These are phyloP conservation scores for Candida alai DNA, from an alignment of 805 yeast genomes.

Conservation along the genomic window DNA sequence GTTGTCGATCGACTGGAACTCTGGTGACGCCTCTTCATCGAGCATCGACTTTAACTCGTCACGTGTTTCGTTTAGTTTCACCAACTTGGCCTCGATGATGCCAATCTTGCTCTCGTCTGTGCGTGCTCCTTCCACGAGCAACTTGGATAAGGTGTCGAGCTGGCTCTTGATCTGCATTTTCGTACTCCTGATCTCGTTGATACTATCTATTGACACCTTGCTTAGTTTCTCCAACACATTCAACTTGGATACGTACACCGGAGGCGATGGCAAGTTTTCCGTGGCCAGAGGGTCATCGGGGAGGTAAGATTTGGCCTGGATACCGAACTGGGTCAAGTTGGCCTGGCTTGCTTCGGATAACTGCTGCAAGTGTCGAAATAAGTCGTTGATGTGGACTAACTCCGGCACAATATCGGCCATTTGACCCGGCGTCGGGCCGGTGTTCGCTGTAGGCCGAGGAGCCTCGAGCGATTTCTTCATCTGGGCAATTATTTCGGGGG, in stretches of 20 bases:
- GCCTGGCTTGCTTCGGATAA: slow-evolving; percentile 25
- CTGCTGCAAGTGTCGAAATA: slow-evolving; percentile 24
- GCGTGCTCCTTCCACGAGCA: slow-evolving; percentile 22
- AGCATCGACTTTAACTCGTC: slow-evolving; percentile 30
- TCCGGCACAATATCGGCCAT: slow-evolving; percentile 22
- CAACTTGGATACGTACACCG: slow-evolving; percentile 35
- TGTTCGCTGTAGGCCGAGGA: background rate
- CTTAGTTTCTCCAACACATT: slow-evolving; percentile 37
- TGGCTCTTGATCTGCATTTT: slow-evolving; percentile 23
- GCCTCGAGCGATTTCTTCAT: slow-evolving; percentile 24
- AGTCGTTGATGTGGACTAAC: slow-evolving; percentile 28
- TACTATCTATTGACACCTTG: slow-evolving; percentile 26
- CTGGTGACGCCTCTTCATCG: too few species aligned
- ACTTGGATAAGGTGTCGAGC: slow-evolving; percentile 15
- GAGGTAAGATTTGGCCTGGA: slow-evolving; percentile 33
- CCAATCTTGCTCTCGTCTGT: slow-evolving; percentile 30
- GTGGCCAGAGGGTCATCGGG: slow-evolving; percentile 31
- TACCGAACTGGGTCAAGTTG: slow-evolving; percentile 36
- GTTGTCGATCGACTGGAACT: slow-evolving; percentile 20
- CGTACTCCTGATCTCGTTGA: slow-evolving; percentile 27
- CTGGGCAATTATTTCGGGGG: slow-evolving; percentile 20
- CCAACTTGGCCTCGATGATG: slow-evolving; percentile 26
- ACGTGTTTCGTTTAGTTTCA: slow-evolving; percentile 25
- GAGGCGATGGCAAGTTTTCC: slow-evolving; percentile 38
- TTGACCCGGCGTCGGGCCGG: background rate